Percentiles rank a stretch among this genome's conserved stretches.
Conservation (phyloP, 805 yeast species). For the Isabelozyma heimii region DNA sequence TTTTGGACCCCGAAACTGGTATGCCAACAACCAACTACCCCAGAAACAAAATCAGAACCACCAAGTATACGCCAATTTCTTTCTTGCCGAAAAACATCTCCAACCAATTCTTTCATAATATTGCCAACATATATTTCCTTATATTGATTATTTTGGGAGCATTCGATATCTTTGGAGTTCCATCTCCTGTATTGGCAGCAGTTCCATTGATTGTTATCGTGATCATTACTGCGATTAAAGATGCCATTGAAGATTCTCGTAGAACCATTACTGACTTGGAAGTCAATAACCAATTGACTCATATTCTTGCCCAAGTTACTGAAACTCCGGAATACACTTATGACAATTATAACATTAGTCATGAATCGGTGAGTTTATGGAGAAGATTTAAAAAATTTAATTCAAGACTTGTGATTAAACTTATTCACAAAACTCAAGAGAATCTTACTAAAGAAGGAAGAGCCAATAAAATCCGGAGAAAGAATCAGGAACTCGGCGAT, state of each 20-base stretch:
- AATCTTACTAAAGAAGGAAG: conserved; percentile 35
- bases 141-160: conserved; percentile 76
- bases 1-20: conserved; percentile 55
- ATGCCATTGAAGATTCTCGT: conserved; percentile 78
- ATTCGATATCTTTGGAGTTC: conserved; percentile 76
- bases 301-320: conserved; percentile 44
- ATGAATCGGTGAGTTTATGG: conserved; percentile 66
- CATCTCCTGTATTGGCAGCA: conserved; percentile 69
- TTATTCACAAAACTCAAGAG: conserved; percentile 23
- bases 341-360: conserved; percentile 57
- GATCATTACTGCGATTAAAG: conserved; percentile 69
- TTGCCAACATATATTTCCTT: conserved; percentile 88
- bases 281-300: conserved; percentile 72
- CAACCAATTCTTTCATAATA: conserved; percentile 72
- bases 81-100: conserved; percentile 83
- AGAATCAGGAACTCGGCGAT: conserved; percentile 3
- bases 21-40: conserved; percentile 63
- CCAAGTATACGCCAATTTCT: conserved; percentile 88
- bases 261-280: conserved; percentile 71
- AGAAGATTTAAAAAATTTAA: conserved; percentile 61
- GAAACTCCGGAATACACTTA: conserved; percentile 20
- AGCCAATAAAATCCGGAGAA: conserved; percentile 24
- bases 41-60: conserved; percentile 90
- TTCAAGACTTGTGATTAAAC: conserved; percentile 25
- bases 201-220: conserved; percentile 82